phyloP scores from a whole-genome alignment of 2,329 filamentous ascomycete species.

The Alternaria panax region DNA sequence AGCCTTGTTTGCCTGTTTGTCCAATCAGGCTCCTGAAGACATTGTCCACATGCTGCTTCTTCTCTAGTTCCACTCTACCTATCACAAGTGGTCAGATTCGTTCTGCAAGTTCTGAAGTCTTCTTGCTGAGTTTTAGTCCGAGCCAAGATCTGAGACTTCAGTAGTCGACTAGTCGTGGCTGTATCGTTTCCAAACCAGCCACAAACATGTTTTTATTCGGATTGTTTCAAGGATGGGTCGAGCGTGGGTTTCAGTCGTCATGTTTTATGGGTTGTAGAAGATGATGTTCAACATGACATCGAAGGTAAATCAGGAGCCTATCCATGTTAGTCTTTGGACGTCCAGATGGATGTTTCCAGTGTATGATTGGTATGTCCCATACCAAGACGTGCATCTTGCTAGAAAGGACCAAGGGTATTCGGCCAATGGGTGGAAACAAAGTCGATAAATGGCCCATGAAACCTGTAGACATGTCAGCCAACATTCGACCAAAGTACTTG shows the following conservation, averaged over 20 bases:
- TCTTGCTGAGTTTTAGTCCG: not conserved
- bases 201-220: not conserved
- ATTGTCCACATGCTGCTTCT: slow-evolving; percentile 3
- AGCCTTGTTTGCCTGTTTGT: not conserved
- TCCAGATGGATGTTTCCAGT: slow-evolving; percentile 4
- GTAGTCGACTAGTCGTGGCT: not conserved
- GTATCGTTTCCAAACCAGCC: not conserved
- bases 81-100: not conserved
- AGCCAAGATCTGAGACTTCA: not conserved
- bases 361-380: slow-evolving; percentile 4
- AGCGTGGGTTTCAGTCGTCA: not conserved
- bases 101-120: not conserved
- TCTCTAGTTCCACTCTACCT: not conserved
- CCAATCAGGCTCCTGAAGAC: not conserved
- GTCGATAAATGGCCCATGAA: not conserved
- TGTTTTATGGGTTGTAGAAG: not conserved
- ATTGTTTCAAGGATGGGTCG: not conserved
- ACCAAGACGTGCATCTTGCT: slow-evolving; percentile 5
- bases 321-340: not conserved
- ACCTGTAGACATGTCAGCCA: not conserved
- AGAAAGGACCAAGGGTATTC: slow-evolving; percentile 4
- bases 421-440: slow-evolving; percentile 7
- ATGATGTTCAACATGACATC: slow-evolving; percentile 10
- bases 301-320: slow-evolving; percentile 8
- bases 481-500: not conserved